Conservation (phyloP, 192 early-diverging fungal species). For the Backusella liffmaniae region DNA sequence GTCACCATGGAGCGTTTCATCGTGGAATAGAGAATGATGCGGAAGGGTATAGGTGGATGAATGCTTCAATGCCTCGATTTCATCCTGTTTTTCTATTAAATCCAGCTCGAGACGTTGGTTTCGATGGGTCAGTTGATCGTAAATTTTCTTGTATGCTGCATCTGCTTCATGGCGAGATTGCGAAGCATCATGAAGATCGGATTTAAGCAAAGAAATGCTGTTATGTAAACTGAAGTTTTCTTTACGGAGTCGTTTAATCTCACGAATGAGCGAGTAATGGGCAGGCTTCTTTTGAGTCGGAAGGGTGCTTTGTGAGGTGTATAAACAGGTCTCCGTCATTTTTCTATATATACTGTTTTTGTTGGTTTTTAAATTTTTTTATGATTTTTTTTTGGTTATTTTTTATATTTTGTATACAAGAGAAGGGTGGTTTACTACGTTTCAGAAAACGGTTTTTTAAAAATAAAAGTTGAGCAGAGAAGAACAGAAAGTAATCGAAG, state of each 20-base stretch:
- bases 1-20: constrained; percentile 26
- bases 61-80: constrained; percentile 17
- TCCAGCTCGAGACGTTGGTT: constrained; percentile 12
- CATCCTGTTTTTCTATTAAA: constrained; percentile 10
- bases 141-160: constrained; percentile 20
- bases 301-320: background rate
- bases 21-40: background rate
- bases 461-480: background rate
- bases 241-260: constrained; percentile 30
- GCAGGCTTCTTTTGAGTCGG: constrained; percentile 4
- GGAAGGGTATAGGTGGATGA: background rate
- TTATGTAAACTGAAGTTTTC: constrained; percentile 27
- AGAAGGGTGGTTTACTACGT: background rate
- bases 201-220: constrained; percentile 22
- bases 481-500: background rate
- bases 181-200: constrained; percentile 22
- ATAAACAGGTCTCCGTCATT: background rate
- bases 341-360: background rate
- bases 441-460: background rate
- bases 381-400: background rate
- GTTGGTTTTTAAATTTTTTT: background rate
- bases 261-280: constrained; percentile 20
- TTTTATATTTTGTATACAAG: background rate
- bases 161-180: constrained; percentile 28
- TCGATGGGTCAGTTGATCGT: constrained; percentile 3